Base-by-base conservation (phyloP, 148 eudicot genomes). In the Limonium bicolor region DNA sequence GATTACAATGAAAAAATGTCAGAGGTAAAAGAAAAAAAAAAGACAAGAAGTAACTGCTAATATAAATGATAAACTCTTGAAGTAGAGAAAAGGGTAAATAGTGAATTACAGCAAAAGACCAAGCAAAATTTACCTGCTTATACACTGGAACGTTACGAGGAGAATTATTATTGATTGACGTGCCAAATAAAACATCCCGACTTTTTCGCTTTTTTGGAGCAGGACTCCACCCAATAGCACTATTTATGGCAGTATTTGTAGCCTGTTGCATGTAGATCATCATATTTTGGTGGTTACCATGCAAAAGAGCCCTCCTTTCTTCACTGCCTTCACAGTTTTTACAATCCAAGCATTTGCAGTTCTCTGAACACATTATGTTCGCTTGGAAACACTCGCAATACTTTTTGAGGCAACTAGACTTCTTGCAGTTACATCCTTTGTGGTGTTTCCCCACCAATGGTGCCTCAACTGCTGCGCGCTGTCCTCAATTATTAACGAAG, bases 321-420 rank as follows among this genome's bases (percentile, higher is more conserved):
- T 78, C 80, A 67, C 83, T 75, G 60, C 80, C 87, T 59, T 82
- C 87, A 61, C 55, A 70, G 50, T 83, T 83, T 56, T 76, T 83
- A 74, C 94, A 83, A 48, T 76, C 94, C 24, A 73, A 30, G 68
- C 88, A 83, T 66, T 73, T 79, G 46, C 94, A 79, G 52, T 70
- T 83, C 20, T 68, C 84, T 18, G 87, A 78, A 56, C 94, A 83
- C 24, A 73, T 62, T 53, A 78, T 68, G 58, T 73, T 75, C 47
- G 84, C 87, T 53, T 78, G 84, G 61, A 75, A 79, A 63, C 94
- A 83, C 63, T 83, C 94, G 15, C 88, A 83, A 57, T 79, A 83
- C 75, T 66, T 83, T 72, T 83, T 83, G 27, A 83, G 94, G 54
- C 94, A 83, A 55, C 84, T 76, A 18, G 74, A 64, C 56, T 61